Evolutionary conservation across 805 yeast genomes (phyloP), one percentile per base, ranked within the genome.

Genomic region (Nakazawaea molendinolei): DNA sequence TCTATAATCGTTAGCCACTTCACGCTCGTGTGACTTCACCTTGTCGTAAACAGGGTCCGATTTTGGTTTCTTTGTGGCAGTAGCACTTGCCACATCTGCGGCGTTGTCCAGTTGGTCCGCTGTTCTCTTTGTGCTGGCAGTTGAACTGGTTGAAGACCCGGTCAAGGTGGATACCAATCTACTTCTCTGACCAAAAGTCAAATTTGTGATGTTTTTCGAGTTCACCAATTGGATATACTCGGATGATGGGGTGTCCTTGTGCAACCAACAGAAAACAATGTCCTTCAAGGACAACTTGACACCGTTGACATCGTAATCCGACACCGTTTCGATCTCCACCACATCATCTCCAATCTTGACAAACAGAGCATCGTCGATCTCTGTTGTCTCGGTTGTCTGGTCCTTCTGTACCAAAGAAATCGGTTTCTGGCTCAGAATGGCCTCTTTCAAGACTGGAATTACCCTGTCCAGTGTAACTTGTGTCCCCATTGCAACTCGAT

Each of bases 1-100:
- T 15, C 62, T 62, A 45, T 66, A 65, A 44, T 66, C 70, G 45
- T 65, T 69, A 29, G 64, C 49, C 16, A 63, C 55, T 38, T 63
- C 69, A 34, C 60, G 42, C 46, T 66, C 72, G 39, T 50, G 51
- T 31, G 46, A 41, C 15, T 47, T 39, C n/a, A 63, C 61, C 31
- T 65, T 47, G 8, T 52, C 55, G 36, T 61, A 39, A 36, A 54
- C 61, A 7, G 69, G 68, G 43, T 65, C 70, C 28, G 36, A 17
- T 14, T 36, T 40, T 17, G 29, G 36, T 28, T 26, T 45, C 28
- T 34, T 37, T 4, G 19, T 8, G 8, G 12, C 37, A 16, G 36
- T 10, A 9, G 21, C 20, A 30, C n/a, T n/a, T n/a, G n/a, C n/a
- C n/a, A n/a, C n/a, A n/a, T n/a, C n/a, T n/a, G n/a, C n/a, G n/a